phyloP scores from a whole-genome alignment of 805 yeast species.

The Yamadazyma laniorum region DNA sequence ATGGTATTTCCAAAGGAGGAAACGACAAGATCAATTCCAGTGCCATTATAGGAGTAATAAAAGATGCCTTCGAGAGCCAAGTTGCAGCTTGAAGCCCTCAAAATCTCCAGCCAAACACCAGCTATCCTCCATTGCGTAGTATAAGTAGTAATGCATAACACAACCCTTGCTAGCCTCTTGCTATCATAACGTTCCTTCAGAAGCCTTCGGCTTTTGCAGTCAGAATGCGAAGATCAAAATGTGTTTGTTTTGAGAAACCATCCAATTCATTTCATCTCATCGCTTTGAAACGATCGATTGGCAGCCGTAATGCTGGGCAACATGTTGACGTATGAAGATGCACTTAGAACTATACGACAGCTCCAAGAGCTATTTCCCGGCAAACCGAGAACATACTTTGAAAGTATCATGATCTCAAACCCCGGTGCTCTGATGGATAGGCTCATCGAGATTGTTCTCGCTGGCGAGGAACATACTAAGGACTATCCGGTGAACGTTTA shows the following conservation, averaged over 20 bases:
- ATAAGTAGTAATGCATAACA: conserved; percentile 1
- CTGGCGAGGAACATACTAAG: not conserved
- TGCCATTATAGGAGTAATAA: conserved; percentile 85
- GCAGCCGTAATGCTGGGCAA: no score
- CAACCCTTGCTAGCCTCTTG: no score
- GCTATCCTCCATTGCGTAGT: no score
- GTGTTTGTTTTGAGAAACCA: no score
- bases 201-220: no score
- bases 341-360: not conserved
- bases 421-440: not conserved
- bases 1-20: conserved; percentile 89
- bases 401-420: not conserved
- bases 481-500: conserved; percentile 6
- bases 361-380: conserved; percentile 3
- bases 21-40: conserved; percentile 86
- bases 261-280: no score
- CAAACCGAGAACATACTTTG: not conserved
- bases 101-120: no score
- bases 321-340: no score
- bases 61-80: conserved; percentile 52
- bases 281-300: no score
- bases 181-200: no score
- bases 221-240: no score
- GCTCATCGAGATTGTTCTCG: conserved; percentile 1
- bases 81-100: no score